Conservation (phyloP, 768 basidiomycete genomes). For the Agaricus sinodeliciosus region DNA sequence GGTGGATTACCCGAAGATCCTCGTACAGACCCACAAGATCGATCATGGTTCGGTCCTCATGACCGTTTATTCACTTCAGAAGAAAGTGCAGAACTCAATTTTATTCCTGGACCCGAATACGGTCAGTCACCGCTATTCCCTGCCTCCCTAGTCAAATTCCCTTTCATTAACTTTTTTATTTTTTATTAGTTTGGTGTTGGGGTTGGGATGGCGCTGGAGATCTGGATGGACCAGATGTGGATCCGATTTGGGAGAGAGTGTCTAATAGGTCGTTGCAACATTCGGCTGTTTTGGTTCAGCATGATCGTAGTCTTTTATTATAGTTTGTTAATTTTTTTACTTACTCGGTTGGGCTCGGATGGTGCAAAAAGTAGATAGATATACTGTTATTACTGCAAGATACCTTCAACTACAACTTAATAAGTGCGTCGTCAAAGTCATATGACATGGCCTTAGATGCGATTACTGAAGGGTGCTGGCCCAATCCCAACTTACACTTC, state of each 20-base stretch:
- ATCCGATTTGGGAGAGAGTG: slow-evolving; percentile 93
- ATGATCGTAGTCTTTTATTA: slow-evolving; percentile 44
- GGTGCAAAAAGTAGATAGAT: neutral
- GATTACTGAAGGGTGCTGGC: no score
- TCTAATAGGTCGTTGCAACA: slow-evolving; percentile 50
- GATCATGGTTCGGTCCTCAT: slow-evolving; percentile 97
- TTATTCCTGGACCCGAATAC: slow-evolving; percentile 75
- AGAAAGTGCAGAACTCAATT: slow-evolving; percentile 72
- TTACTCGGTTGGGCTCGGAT: no score
- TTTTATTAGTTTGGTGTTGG: slow-evolving; percentile 95
- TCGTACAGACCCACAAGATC: slow-evolving; percentile 92
- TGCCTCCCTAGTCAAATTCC: no score
- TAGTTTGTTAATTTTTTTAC: slow-evolving; percentile 5
- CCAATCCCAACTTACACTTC: no score
- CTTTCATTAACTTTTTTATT: neutral
- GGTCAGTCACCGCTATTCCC: no score
- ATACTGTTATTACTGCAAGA: neutral
- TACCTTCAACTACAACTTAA: neutral
- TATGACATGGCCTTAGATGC: no score
- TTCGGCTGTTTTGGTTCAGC: slow-evolving; percentile 64
- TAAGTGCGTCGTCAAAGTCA: no score
- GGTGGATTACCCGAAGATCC: slow-evolving; percentile 97
- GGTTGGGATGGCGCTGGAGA: slow-evolving; percentile 99
- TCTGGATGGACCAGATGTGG: slow-evolving; percentile 94
- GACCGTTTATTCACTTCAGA: slow-evolving; percentile 90